A percentile compares a stretch with the other conserved stretches of the same genome.
phyloP scores from a whole-genome alignment of 768 basidiomycete species.

The Lactarius indigo region DNA sequence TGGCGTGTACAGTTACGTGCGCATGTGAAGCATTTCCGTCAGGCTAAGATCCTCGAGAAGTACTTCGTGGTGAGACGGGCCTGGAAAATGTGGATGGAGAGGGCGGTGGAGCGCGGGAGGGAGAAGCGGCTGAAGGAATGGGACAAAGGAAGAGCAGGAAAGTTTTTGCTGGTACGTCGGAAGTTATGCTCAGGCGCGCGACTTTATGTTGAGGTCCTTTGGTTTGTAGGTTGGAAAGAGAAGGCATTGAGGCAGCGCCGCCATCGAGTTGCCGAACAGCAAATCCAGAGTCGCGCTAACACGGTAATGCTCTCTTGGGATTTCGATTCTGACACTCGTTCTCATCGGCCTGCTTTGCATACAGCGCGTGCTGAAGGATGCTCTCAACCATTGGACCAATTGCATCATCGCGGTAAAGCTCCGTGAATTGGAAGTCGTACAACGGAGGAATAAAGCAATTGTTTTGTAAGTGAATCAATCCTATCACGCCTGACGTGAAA shows the following conservation, averaged over 20 bases:
- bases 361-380: slow-evolving; percentile 50
- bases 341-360: slow-evolving; percentile 29
- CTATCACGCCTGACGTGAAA: not conserved
- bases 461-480: slow-evolving; percentile 34
- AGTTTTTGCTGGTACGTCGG: slow-evolving; percentile 36
- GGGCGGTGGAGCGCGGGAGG: slow-evolving; percentile 42
- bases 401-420: slow-evolving; percentile 71
- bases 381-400: slow-evolving; percentile 63
- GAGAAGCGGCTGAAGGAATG: slow-evolving; percentile 44
- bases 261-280: slow-evolving; percentile 22
- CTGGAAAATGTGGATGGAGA: slow-evolving; percentile 48
- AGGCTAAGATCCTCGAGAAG: slow-evolving; percentile 52
- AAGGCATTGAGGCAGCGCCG: slow-evolving; percentile 22
- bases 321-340: not conserved
- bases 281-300: slow-evolving; percentile 10
- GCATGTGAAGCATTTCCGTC: slow-evolving; percentile 46
- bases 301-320: not conserved
- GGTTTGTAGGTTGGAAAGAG: slow-evolving; percentile 18
- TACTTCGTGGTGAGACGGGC: slow-evolving; percentile 47
- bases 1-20: slow-evolving; percentile 58
- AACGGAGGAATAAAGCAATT: slow-evolving; percentile 40
- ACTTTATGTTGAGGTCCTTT: slow-evolving; percentile 3
- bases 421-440: slow-evolving; percentile 61
- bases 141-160: slow-evolving; percentile 38
- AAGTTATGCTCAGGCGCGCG: not conserved